Base-by-base conservation (phyloP, 768 basidiomycete species). In the Trametes gibbosa region DNA sequence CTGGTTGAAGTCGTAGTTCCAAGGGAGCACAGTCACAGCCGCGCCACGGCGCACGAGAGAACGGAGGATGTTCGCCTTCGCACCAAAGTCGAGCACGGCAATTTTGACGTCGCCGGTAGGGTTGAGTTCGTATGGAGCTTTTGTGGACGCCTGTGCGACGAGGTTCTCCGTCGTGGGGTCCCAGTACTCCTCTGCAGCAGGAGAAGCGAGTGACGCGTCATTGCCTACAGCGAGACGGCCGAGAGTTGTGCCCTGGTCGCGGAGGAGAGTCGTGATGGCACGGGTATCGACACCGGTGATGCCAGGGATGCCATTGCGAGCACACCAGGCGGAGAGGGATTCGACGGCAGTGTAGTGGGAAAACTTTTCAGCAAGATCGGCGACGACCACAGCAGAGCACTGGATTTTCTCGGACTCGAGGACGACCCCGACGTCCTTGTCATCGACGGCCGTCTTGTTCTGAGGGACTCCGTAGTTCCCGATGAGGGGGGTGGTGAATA, bases 221-320 rank as follows among this genome's bases (percentile, higher is more conserved):
- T 79, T 70, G 3, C 96, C 97, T 46, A 97, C 72, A 25, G 93
- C 92, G 35, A 99, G 77, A 50, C 89, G 88, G 47, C 96, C 96
- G 10, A 98, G 87, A 0, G 96, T 99, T 12, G 96, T 98, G 41
- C 97, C 97, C 66, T 98, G 95, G 69, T 98, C 94, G 65, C 97
- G 92, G 47, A 99, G 81, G 4, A 99, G 80, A 24, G 83, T 82
- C 12, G 97, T 99, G 69, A 99, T 91, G 17, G 97, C 97, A 54
- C 96, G 92, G 29, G 97, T 99, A 71, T 98, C 97, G 63, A 98
- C 94, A 27, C 95, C 96, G 4, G 95, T 95, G 67, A 98, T 89
- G 52, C 90, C 97, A 34, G 97, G 97, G 17, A 99, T 82, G 63
- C 86, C 82, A 69, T 95, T 80, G 27, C 95, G 89, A 60, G 85